Evolutionary conservation across 2,329 filamentous ascomycete species (phyloP), one percentile per base, ranked within the genome.

Genomic region (Colletotrichum caudatum): DNA sequence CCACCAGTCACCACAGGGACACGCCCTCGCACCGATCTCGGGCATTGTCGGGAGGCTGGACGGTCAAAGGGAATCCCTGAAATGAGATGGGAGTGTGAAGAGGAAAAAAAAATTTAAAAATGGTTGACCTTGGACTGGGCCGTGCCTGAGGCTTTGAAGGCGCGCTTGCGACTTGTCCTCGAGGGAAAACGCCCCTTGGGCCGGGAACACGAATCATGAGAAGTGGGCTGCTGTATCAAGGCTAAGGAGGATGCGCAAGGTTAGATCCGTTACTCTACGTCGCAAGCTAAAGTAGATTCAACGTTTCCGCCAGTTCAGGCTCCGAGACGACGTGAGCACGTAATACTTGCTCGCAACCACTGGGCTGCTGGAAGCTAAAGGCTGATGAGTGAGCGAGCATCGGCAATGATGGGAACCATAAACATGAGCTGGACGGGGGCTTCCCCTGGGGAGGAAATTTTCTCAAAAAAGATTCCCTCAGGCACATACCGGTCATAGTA

Each of bases 21-120:
- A 71, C 41, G 64, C 59, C 64, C 65, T 60, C 59, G 66, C 66
- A 72, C 69, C 69, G 65, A 72, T 69, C 69, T 72, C 69, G 69
- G 69, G 69, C 69, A 69, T 72, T 69, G 65, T 69, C 69, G 69
- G 69, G 66, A 69, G 69, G 53, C 60, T 69, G 65, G 66, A 37
- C 65, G 65, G 65, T 39, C 54, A 66, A 69, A 61, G 69, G 69
- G 46, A 18, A 60, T 57, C 65, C 59, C 50, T 44, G 69, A 39
- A 46, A 26, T 14, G 50, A 8, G 61, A 56, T 14, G 50, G 12
- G 61, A 56, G 48, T 53, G 23, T 23, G 50, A 63, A 23, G 35
- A 46, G 16, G 44, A 60, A 23, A 64, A 37, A 29, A 29, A 29
- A 2, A n/a, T n/a, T n/a, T n/a, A n/a, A 4, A 29, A 58, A 46